Percentiles rank a stretch among this genome's conserved stretches.
phyloP scores from a whole-genome alignment of 2,329 filamentous ascomycete genomes.

The Alternaria consortialis region DNA sequence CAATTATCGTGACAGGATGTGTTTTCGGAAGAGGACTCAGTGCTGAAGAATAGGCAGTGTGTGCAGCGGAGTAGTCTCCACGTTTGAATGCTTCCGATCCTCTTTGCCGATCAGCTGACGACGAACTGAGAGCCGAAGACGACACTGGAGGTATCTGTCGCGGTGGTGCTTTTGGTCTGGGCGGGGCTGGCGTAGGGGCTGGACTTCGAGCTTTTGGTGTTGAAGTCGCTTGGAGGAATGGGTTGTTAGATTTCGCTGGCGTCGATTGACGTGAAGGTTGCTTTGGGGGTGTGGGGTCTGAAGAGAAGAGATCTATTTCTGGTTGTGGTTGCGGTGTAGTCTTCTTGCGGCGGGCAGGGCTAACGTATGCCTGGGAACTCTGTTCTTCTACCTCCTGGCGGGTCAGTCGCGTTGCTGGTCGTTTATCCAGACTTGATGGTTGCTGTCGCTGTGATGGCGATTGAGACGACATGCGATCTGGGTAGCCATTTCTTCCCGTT shows the following conservation, averaged over 20 bases:
- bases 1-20: conserved; percentile 87
- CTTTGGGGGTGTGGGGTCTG: conserved; percentile 38
- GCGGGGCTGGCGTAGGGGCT: conserved; percentile 52
- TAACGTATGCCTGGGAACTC: conserved; percentile 83
- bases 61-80: conserved; percentile 88
- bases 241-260: conserved; percentile 51
- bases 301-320: conserved; percentile 68
- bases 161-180: conserved; percentile 60
- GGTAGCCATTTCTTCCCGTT: conserved; percentile 35
- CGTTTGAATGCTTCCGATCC: conserved; percentile 92
- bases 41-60: conserved; percentile 81
- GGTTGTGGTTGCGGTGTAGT: conserved; percentile 61
- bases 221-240: conserved; percentile 46
- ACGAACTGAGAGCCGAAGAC: conserved; percentile 74
- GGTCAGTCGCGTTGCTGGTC: conserved; percentile 69
- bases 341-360: conserved; percentile 82
- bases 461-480: conserved; percentile 51
- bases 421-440: conserved; percentile 39
- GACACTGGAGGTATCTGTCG: conserved; percentile 74
- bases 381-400: conserved; percentile 81
- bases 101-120: conserved; percentile 78
- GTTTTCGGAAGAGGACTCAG: conserved; percentile 75
- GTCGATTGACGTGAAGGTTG: conserved; percentile 42
- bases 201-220: conserved; percentile 45
- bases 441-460: conserved; percentile 52